Conservation (phyloP, 192 early-diverging fungal genomes). For the Coemansia sp. region DNA sequence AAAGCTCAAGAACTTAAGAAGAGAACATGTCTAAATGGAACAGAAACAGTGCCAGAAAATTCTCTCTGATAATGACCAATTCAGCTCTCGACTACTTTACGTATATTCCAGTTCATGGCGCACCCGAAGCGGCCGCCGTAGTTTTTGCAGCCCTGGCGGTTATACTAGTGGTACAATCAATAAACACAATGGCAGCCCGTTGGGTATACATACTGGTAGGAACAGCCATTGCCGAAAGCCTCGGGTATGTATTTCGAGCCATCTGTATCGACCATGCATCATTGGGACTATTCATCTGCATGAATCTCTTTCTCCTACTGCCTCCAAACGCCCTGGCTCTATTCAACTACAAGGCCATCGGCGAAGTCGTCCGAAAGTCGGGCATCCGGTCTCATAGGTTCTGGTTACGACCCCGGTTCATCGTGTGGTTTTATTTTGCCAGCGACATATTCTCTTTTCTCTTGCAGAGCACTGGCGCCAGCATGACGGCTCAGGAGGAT, state of each 20-base stretch:
- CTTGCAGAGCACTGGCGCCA: constrained; percentile 29
- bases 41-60: no score
- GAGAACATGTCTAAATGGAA: no score
- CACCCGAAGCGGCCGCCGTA: constrained; percentile 17
- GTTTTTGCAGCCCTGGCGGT: constrained; percentile 9
- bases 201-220: constrained; percentile 30
- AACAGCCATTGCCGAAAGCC: constrained; percentile 33
- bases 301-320: constrained; percentile 40
- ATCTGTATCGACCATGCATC: constrained; percentile 25
- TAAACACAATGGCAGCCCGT: constrained; percentile 1
- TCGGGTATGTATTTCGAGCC: constrained; percentile 39
- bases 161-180: constrained; percentile 1
- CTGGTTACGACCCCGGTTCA: constrained; percentile 29
- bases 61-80: neutral
- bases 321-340: constrained; percentile 49
- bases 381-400: constrained; percentile 6
- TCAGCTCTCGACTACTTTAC: constrained; percentile 23
- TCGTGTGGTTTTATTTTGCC: constrained; percentile 47
- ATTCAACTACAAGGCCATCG: constrained; percentile 49
- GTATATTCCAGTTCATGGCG: constrained; percentile 24
- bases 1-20: no score
- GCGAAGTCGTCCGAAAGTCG: constrained; percentile 25
- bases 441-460: constrained; percentile 49
- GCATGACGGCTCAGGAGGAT: constrained; percentile 16
- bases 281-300: constrained; percentile 28